A percentile compares a stretch with the other conserved stretches of the same genome.
These are phyloP conservation scores for Pholiota conissans DNA, from an alignment of 768 basidiomycete genomes.

Conservation along the genomic window DNA sequence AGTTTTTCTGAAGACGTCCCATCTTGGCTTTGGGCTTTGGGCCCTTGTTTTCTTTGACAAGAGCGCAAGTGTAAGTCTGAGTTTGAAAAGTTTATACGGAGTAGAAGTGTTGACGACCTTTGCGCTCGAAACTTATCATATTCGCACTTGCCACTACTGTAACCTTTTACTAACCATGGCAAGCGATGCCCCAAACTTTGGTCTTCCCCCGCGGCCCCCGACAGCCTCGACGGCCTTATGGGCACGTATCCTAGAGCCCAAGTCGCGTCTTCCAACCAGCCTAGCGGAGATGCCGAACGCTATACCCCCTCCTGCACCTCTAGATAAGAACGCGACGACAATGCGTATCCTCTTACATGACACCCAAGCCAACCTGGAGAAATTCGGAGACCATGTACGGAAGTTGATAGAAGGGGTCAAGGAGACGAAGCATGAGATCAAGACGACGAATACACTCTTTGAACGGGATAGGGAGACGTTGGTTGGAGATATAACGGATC, in stretches of 20 bases:
- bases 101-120: too few relatives aligned
- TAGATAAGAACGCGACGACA: slow-evolving; percentile 68
- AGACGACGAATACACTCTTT: slow-evolving; percentile 54
- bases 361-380: slow-evolving; percentile 70
- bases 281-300: slow-evolving; percentile 22
- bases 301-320: slow-evolving; percentile 44
- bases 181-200: background rate
- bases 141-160: too few relatives aligned
- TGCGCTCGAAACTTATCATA: too few relatives aligned
- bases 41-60: too few relatives aligned
- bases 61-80: too few relatives aligned
- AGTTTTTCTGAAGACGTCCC: too few relatives aligned
- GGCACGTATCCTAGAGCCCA: slow-evolving; percentile 56
- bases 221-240: slow-evolving; percentile 44
- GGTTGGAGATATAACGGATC: slow-evolving; percentile 52
- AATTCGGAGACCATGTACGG: slow-evolving; percentile 58
- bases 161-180: too few relatives aligned
- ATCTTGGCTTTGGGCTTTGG: too few relatives aligned
- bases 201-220: slow-evolving; percentile 25
- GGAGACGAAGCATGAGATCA: slow-evolving; percentile 52
- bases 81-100: too few relatives aligned
- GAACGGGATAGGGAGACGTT: slow-evolving; percentile 60
- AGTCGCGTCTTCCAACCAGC: slow-evolving; percentile 28
- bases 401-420: slow-evolving; percentile 51
- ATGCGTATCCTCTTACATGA: slow-evolving; percentile 74